Percentiles rank a stretch among this genome's conserved stretches.
Evolutionary conservation across 257 asterid species (phyloP).

Genomic region (Nicotiana attenuata): DNA sequence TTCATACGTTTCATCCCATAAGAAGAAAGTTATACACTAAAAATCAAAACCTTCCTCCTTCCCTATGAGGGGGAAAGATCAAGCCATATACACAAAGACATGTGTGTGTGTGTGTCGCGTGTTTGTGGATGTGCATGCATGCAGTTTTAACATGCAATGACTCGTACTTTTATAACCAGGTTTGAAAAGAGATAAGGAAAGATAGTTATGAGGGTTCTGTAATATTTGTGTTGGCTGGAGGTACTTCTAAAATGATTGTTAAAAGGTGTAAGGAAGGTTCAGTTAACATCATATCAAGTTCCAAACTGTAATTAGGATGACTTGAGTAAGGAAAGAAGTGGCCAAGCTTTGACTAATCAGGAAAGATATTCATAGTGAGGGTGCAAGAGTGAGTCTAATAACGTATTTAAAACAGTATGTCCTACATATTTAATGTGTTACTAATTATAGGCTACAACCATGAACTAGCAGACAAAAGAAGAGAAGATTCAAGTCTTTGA

Average conservation of each 20-base stretch:
- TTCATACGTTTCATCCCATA: background rate
- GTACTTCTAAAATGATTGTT: background rate
- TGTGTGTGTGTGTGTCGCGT: too few relatives aligned
- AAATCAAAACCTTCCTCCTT: background rate
- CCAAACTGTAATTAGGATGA: background rate
- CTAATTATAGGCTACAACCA: background rate
- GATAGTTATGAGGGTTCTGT: background rate
- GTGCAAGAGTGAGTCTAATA: background rate
- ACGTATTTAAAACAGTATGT: background rate
- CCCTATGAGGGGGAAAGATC: background rate
- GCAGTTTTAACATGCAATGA: background rate
- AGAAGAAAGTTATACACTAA: background rate
- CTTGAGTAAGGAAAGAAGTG: background rate
- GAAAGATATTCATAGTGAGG: background rate
- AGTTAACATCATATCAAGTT: background rate
- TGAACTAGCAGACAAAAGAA: background rate
- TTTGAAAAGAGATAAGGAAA: background rate
- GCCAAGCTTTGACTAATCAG: background rate
- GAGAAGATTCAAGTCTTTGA: background rate
- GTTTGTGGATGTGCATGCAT: background rate
- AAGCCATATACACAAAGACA: background rate
- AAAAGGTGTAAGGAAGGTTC: background rate
- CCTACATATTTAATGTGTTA: background rate
- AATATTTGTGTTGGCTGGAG: background rate
- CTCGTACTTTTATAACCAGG: background rate